Evolutionary conservation across 192 early-diverging fungal genomes (phyloP), one percentile per base, ranked within the genome.

Genomic region (Backusella sp.): DNA sequence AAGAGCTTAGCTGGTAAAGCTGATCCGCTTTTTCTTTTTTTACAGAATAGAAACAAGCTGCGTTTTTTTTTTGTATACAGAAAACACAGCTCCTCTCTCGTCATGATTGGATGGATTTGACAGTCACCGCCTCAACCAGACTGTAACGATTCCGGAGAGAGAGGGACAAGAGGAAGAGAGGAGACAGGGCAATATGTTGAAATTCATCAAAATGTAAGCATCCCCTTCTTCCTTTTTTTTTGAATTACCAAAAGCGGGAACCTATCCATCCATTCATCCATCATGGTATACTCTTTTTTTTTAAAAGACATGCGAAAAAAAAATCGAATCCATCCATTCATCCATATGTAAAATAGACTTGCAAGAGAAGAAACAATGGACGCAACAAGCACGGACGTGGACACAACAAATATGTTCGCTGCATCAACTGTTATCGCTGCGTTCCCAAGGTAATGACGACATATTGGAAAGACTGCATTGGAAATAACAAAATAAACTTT

Each of bases 281-380:
- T 70, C 69, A 70, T 70, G 69, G 69, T 70, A 70, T 44, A 49
- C 28, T 8, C 3, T 4, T n/a, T 32, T 32, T 32, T 32, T 32
- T 32, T 32, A 32, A 32, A 32, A 32, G 30, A 2, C 37, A 69
- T 36, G 39, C 42, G 15, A 14, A 19, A 32, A 28, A 26, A 36
- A 46, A 21, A 42, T 6, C 11, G 4, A 70, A 70, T 70, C 23
- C 6, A 36, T 67, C 34, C 6, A 70, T 39, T 4, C 21, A 26
- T 26, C 6, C 23, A 21, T 30, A 41, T 70, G n/a, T 70, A 41
- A 28, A 19, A 67, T 85, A 98, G 98, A 98, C 98, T 86, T 85
- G 88, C 84, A 99, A 98, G 92, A 95, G 97, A 92, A 95, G 98
- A 90, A 99, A 98, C 87, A 92, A 97, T 90, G 97, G 98, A 90